Percentiles rank a stretch among this genome's conserved stretches.
Evolutionary conservation across 306 rosid species (phyloP).

Genomic region (Vachellia collinsii): DNA sequence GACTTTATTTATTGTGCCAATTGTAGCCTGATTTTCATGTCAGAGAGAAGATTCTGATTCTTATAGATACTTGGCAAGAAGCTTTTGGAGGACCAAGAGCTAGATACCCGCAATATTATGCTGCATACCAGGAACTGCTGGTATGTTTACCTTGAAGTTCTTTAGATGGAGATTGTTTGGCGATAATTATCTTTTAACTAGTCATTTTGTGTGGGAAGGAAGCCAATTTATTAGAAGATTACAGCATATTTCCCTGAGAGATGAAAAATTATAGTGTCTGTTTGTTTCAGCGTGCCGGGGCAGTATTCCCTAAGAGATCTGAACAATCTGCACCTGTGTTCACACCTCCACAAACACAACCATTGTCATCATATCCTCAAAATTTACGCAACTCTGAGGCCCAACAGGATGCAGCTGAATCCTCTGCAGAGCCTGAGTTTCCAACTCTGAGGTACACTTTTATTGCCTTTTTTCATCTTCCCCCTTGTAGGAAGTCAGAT

Average conservation of each 20-base stretch:
- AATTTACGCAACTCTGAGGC: constrained; percentile 61
- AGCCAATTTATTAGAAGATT: constrained; percentile 13
- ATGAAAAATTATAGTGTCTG: constrained; percentile 24
- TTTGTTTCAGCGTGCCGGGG: constrained; percentile 87
- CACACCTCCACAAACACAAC: constrained; percentile 95
- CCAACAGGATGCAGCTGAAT: constrained; percentile 62
- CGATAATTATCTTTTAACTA: constrained; percentile 10
- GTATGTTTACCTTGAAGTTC: constrained; percentile 45
- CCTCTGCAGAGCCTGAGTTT: constrained; percentile 84
- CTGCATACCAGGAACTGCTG: constrained; percentile 93
- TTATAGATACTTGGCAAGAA: constrained; percentile 99
- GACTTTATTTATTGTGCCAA: constrained; percentile 44
- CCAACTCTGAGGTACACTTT: constrained; percentile 74
- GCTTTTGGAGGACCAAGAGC: constrained; percentile 99
- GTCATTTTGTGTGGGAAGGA: neutral
- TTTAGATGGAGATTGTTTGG: constrained; percentile 2
- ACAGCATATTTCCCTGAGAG: constrained; percentile 14
- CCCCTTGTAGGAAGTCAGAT: constrained; percentile 27
- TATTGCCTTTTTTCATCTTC: constrained; percentile 1
- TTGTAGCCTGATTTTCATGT: constrained; percentile 87
- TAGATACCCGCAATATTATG: constrained; percentile 96
- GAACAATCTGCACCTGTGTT: constrained; percentile 86
- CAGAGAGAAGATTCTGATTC: constrained; percentile 85
- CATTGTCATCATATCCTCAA: constrained; percentile 76
- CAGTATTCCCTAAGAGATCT: constrained; percentile 91